Percentiles rank a stretch among this genome's conserved stretches.
Conservation (phyloP, 192 early-diverging fungal genomes). For the Backusella luteola region DNA sequence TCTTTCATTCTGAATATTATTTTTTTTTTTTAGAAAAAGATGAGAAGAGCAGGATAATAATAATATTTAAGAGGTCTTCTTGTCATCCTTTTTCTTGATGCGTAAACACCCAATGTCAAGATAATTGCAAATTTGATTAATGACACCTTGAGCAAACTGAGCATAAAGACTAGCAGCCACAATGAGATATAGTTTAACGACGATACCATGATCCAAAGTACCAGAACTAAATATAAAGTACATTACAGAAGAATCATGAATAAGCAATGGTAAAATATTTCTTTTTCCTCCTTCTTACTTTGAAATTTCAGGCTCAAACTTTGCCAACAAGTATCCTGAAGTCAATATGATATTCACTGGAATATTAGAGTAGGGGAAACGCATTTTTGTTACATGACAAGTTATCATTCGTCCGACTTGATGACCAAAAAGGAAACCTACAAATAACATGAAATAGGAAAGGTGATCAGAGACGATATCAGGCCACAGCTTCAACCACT, state of each 20-base stretch:
- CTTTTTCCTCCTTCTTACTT: constrained; percentile 32
- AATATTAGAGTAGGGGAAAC: constrained; percentile 72
- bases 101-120: constrained; percentile 80
- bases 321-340: constrained; percentile 59
- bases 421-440: constrained; percentile 77
- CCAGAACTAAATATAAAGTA: constrained; percentile 12
- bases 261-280: neutral
- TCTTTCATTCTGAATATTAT: neutral
- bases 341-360: constrained; percentile 56
- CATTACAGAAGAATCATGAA: neutral
- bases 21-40: neutral
- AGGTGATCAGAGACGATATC: constrained; percentile 62
- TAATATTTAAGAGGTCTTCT: neutral
- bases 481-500: constrained; percentile 69
- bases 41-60: neutral
- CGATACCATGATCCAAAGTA: constrained; percentile 18
- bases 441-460: constrained; percentile 63
- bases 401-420: constrained; percentile 84
- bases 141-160: constrained; percentile 67
- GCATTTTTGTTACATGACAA: constrained; percentile 77
- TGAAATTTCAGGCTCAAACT: constrained; percentile 42
- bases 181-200: constrained; percentile 2
- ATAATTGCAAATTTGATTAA: constrained; percentile 70
- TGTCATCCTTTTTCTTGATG: constrained; percentile 62
- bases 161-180: constrained; percentile 47